A percentile compares a stretch with the other conserved stretches of the same genome.
phyloP scores from a whole-genome alignment of 2,329 filamentous ascomycete species.

The Botrytis fabae region DNA sequence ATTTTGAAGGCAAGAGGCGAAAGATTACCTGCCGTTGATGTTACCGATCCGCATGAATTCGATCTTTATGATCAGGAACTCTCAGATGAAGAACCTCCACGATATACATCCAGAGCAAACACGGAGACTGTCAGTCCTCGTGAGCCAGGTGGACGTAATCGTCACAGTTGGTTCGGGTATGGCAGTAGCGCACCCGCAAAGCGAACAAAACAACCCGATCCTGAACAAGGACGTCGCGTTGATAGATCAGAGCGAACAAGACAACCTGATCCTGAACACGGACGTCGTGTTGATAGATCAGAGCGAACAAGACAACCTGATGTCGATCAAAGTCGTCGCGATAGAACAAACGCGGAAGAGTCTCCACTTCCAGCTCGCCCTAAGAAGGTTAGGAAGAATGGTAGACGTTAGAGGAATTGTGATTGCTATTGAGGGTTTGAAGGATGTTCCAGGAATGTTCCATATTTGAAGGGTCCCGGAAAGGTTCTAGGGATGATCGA shows the following conservation, averaged over 20 bases:
- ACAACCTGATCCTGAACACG: slow-evolving; percentile 38
- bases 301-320: slow-evolving; percentile 40
- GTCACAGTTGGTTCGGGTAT: slow-evolving; percentile 40
- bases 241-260: slow-evolving; percentile 37
- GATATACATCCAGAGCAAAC: slow-evolving; percentile 31
- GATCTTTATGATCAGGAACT: slow-evolving; percentile 41
- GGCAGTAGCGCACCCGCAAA: slow-evolving; percentile 31
- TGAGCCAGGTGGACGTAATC: slow-evolving; percentile 21
- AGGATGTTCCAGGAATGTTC: neutral
- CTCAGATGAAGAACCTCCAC: slow-evolving; percentile 37
- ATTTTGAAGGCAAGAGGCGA: slow-evolving; percentile 51
- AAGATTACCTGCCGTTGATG: slow-evolving; percentile 51
- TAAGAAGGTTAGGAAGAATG: slow-evolving; percentile 19
- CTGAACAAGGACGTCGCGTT: slow-evolving; percentile 36
- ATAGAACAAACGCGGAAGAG: slow-evolving; percentile 4
- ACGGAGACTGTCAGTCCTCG: slow-evolving; percentile 26
- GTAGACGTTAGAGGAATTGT: slow-evolving; percentile 13
- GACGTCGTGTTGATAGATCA: slow-evolving; percentile 27
- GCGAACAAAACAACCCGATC: slow-evolving; percentile 39
- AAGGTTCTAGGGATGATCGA: neutral
- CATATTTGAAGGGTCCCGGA: neutral
- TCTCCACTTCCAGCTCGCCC: slow-evolving; percentile 12
- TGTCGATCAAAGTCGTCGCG: slow-evolving; percentile 32
- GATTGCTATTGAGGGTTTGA: neutral
- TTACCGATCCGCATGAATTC: slow-evolving; percentile 54